Base-by-base conservation (phyloP, 2,329 filamentous ascomycete species). In the Trichoderma sp. region DNA sequence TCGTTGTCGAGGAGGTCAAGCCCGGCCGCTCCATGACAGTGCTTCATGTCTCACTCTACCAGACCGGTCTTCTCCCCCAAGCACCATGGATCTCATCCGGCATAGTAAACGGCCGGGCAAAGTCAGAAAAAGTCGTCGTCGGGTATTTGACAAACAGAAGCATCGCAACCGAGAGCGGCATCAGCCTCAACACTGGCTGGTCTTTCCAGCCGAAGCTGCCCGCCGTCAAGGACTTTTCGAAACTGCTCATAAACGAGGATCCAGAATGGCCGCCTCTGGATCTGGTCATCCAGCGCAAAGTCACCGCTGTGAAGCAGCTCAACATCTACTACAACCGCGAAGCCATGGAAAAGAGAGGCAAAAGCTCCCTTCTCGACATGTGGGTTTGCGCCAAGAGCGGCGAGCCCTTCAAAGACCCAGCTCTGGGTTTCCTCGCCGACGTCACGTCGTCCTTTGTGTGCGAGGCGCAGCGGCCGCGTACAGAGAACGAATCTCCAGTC, bases 391-490 rank as follows among this genome's bases (percentile, higher is more conserved):
- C 91, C 67, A 78, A 82, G 1, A 87, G 86, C 16, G 85, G 85
- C 1, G 86, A 87, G 70, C 84, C 80, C 47, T 92, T 91, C 81
- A 92, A 87, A 1, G 85, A 91, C 72, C 84, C 85, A 3, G 83
- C 84, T 1, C 80, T 94, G 2, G 90, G 87, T 0, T 93, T 87
- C 73, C 81, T 93, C 7, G 83, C 84, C 21, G 92, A 95, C 77
- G 57, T 72, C 5, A 88, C 88, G 76, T 92, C 90, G 72, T 90
- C 90, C 2, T 87, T 89, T 75, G 83, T 91, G 29, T 78, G 91
- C 16, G 89, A 92, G 77, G 77, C 79, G 0, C 84, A 81, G 57
- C 76, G 81, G 4, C 80, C 80, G 16, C 70, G 68, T 2, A 72
- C 71, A 13, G 53, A 71, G 14, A 75, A 77, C 1, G 70, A 70